Conservation (phyloP, 192 early-diverging fungal genomes). For the Entomortierella parvispora region DNA sequence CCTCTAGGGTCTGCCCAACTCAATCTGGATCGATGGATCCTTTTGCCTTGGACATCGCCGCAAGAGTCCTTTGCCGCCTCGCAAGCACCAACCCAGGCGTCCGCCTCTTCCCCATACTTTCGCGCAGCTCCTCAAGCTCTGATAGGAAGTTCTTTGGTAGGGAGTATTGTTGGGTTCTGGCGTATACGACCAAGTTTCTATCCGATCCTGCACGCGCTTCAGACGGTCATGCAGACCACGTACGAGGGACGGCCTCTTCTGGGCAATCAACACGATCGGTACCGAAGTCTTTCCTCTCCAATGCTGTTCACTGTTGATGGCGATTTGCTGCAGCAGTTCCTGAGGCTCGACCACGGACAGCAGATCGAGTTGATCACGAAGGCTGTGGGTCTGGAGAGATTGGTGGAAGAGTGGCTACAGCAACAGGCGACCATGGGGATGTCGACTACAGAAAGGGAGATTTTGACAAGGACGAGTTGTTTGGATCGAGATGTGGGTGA, state of each 20-base stretch:
- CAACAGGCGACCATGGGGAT: not conserved
- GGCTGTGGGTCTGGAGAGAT: conserved; percentile 13
- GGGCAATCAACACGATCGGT: conserved; percentile 12
- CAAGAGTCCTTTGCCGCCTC: not conserved
- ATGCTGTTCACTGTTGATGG: conserved; percentile 23
- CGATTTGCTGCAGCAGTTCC: conserved; percentile 14
- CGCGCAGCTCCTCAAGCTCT: conserved; percentile 25
- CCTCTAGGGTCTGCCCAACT: not conserved
- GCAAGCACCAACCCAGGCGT: not conserved
- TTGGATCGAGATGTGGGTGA: conserved; percentile 3
- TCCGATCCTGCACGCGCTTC: conserved; percentile 12
- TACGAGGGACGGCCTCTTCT: conserved; percentile 21
- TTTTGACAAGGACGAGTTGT: not conserved
- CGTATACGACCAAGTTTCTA: conserved; percentile 13
- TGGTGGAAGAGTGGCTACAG: conserved; percentile 32
- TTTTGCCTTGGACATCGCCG: conserved; percentile 19
- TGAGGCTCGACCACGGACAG: conserved; percentile 20
- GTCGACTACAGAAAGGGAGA: not conserved
- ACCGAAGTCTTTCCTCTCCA: conserved; percentile 11
- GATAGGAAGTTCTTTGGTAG: conserved; percentile 15
- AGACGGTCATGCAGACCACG: conserved; percentile 4
- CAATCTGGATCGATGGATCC: conserved; percentile 10
- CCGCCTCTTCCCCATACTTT: not conserved
- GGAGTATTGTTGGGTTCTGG: conserved; percentile 42
- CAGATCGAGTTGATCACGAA: conserved; percentile 8